These are phyloP conservation scores for Chrysanthemum makinoi DNA, from an alignment of 129 eudicot species.

Conservation along the genomic window DNA sequence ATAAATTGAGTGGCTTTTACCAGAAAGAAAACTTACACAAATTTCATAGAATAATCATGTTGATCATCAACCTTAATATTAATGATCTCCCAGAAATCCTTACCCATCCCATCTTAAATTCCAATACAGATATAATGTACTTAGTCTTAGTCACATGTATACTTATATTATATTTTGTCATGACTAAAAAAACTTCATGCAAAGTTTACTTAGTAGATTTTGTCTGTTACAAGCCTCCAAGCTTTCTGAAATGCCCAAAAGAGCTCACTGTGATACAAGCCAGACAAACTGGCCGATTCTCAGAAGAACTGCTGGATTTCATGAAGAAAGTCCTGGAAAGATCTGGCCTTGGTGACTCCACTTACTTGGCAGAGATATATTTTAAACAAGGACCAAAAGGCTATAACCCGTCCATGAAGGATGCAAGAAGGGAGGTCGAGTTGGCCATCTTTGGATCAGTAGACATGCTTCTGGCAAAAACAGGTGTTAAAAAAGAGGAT, in stretches of 20 bases:
- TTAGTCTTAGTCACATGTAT: constrained; percentile 11
- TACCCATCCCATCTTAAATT: background rate
- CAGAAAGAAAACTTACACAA: background rate
- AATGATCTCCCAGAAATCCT: constrained; percentile 2
- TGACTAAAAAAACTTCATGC: constrained; percentile 20
- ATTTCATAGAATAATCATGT: constrained; percentile 12
- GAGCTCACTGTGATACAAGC: constrained; percentile 3
- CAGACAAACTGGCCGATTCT: background rate
- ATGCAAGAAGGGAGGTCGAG: constrained; percentile 45
- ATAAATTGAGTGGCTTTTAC: background rate
- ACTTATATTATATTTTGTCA: background rate
- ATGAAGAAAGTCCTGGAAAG: constrained; percentile 25
- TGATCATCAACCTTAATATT: constrained; percentile 9
- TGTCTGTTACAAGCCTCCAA: constrained; percentile 48
- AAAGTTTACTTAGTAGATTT: constrained; percentile 44
- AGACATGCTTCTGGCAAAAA: constrained; percentile 46
- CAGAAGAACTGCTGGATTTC: constrained; percentile 32
- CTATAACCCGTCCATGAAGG: constrained; percentile 21
- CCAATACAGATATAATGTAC: constrained; percentile 1
- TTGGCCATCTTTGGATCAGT: constrained; percentile 48
- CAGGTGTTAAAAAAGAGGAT: constrained; percentile 30
- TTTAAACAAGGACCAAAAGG: background rate
- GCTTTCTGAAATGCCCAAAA: constrained; percentile 24
- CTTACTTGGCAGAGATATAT: constrained; percentile 35
- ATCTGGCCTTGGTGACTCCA: constrained; percentile 43